Evolutionary conservation across 768 basidiomycete genomes (phyloP), one percentile per base, ranked within the genome.

Genomic region (Leccinellum rugosiceps): DNA sequence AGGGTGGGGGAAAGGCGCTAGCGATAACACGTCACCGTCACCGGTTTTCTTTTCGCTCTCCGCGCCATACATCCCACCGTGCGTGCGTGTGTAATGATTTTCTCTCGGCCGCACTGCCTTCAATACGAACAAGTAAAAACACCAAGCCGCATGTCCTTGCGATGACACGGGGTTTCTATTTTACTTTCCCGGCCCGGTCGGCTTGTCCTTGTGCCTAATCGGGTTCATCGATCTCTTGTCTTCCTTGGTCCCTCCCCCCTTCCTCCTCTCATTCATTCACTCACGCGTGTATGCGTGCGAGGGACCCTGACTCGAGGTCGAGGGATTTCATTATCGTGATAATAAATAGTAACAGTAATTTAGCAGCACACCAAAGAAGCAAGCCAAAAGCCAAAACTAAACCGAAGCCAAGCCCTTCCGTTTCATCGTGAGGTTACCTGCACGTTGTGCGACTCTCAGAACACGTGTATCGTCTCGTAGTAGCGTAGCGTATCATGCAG

Each of bases 71-170:
- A 15, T 34, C 32, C 32, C 32, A 34, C 15, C 32, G 14, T 34
- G 32, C 15, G 35, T 35, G 35, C 35, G 35, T 38, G 35, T 41
- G 38, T 41, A 41, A 41, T 41, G 38, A 41, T 41, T 41, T 41
- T 52, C 57, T 65, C 52, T 59, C 59, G 65, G 57, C 65, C 62
- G 64, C 35, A 53, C 34, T 55, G 55, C 38, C n/a, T 41, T 41
- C 38, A 19, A 41, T 15, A n/a, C 17, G 35, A 17, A 35, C 34
- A 35, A 15, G 34, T 35, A 35, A 38, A n/a, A 38, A 41, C 38
- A 41, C 38, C 38, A 41, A 10, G 38, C 38, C 38, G 38, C 38
- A 41, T 41, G 38, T 41, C 38, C n/a, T n/a, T n/a, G 2, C 38
- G n/a, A 15, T 19, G 38, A 41, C 38, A 41, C 38, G 38, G 38